Percentiles rank a stretch among this genome's conserved stretches.
These are phyloP conservation scores for Salvia splendens DNA, from an alignment of 257 asterid genomes.

Conservation along the genomic window DNA sequence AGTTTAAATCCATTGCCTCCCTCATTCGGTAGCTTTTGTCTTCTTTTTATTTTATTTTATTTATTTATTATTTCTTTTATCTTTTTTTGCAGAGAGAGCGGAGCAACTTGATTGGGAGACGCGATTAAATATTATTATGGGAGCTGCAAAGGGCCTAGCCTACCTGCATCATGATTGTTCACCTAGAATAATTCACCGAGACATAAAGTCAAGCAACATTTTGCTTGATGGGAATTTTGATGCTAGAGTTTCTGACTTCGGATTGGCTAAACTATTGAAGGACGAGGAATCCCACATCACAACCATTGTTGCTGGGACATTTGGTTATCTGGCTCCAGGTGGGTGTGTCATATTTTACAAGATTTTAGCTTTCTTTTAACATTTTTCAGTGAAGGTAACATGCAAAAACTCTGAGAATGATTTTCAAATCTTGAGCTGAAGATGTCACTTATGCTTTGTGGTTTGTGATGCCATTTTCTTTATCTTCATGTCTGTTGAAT, in stretches of 20 bases:
- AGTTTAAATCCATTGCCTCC: slow-evolving; percentile 11
- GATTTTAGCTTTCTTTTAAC: slow-evolving; percentile 22
- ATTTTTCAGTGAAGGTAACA: slow-evolving; percentile 3
- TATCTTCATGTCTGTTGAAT: background rate
- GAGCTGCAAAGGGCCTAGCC: slow-evolving; percentile 94
- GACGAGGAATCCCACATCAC: slow-evolving; percentile 97
- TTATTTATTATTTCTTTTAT: background rate
- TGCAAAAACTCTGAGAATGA: background rate
- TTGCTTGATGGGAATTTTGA: slow-evolving; percentile 84
- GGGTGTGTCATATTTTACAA: slow-evolving; percentile 18
- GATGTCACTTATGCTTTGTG: background rate
- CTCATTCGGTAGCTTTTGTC: slow-evolving; percentile 18
- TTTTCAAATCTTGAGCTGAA: slow-evolving; percentile 22
- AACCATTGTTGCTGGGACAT: slow-evolving; percentile 96
- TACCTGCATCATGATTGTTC: slow-evolving; percentile 97
- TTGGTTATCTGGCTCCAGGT: slow-evolving; percentile 99
- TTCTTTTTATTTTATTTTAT: background rate
- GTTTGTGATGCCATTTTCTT: background rate
- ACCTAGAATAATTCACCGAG: slow-evolving; percentile 92
- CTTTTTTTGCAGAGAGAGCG: slow-evolving; percentile 51
- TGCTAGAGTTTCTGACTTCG: slow-evolving; percentile 95
- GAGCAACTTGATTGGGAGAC: slow-evolving; percentile 95
- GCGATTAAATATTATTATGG: slow-evolving; percentile 76
- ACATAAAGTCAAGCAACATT: slow-evolving; percentile 92
- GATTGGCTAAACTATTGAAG: slow-evolving; percentile 85